Evolutionary conservation across 345 rosid genomes (phyloP), one percentile per base, ranked within the genome.

Genomic region (Pugionium dolabratum): DNA sequence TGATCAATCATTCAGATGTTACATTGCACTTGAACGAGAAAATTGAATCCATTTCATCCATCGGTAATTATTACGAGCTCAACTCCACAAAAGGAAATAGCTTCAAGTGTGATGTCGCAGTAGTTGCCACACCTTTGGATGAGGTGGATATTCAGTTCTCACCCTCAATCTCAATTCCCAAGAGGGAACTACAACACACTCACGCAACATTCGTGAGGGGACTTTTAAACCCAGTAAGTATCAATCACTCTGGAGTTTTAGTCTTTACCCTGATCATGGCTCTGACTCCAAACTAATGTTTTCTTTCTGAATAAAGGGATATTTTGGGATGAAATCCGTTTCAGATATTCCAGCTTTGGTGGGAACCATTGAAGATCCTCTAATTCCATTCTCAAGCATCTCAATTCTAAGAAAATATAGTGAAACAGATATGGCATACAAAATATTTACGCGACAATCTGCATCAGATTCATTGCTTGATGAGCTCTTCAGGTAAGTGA

Each of bases 171-270:
- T 84, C 83, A 7, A 45, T 94, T 77, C 97, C 97, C 9, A 71
- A 78, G 58, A 83, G 97, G 80, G 79, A 85, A 56, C 68, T 94
- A 45, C 97, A 94, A 78, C 97, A 88, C 64, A 90, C 99, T 4
- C 90, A 86, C 70, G 83, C 96, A n/a, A 94, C 96, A 40, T 94
- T 94, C 58, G 89, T 90, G 71, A 86, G 92, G 63, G 99, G 99
- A 35, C 78, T 86, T 64, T 62, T 88, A 74, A 88, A 85, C 78
- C 96, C 96, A 1, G 99, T 94, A 70, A 81, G 96, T 69, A 29
- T 62, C 9, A 34, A 33, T 11, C 51, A 40, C 26, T 35, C 2
- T 48, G 60, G 26, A 34, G 37, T 70, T 69, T 35, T 33, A 45
- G 35, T 30, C 27, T 63, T 31, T 40, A 46, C 2, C 2, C 48